Evolutionary conservation across 441 rosid genomes (phyloP).

Genomic region (Populus hybrid): DNA sequence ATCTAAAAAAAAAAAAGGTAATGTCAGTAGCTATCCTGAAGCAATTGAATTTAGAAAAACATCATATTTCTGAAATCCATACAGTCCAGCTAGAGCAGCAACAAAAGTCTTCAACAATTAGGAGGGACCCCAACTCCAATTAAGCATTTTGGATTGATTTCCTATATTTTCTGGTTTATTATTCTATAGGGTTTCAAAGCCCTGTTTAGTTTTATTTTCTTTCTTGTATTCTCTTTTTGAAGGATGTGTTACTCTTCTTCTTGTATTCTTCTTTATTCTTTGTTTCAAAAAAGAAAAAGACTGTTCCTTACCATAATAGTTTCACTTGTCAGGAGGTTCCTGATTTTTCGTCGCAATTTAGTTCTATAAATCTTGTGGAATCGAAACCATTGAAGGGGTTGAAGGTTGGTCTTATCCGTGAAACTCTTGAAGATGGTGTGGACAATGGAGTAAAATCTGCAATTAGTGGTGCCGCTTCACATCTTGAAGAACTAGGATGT

Average conservation of each 20-base stretch:
- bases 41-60: background rate
- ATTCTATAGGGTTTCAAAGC: constrained; percentile 4
- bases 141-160: background rate
- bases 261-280: background rate
- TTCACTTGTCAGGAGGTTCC: constrained; percentile 62
- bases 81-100: background rate
- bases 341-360: constrained; percentile 53
- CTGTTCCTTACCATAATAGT: background rate
- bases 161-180: background rate
- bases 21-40: background rate
- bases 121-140: background rate
- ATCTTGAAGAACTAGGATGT: constrained; percentile 85
- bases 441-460: constrained; percentile 70
- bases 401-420: constrained; percentile 71
- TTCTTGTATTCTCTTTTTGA: background rate
- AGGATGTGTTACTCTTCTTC: background rate
- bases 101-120: background rate
- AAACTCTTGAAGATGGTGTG: constrained; percentile 76
- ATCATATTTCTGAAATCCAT: background rate
- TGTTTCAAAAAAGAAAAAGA: background rate
- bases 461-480: constrained; percentile 65
- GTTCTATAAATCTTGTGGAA: constrained; percentile 37
- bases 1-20: too few relatives aligned
- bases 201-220: background rate
- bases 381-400: constrained; percentile 73